Percentiles rank a stretch among this genome's conserved stretches.
These are phyloP conservation scores for Hypoxylon sp. DNA, from an alignment of 2,329 filamentous ascomycete species.

Conservation along the genomic window DNA sequence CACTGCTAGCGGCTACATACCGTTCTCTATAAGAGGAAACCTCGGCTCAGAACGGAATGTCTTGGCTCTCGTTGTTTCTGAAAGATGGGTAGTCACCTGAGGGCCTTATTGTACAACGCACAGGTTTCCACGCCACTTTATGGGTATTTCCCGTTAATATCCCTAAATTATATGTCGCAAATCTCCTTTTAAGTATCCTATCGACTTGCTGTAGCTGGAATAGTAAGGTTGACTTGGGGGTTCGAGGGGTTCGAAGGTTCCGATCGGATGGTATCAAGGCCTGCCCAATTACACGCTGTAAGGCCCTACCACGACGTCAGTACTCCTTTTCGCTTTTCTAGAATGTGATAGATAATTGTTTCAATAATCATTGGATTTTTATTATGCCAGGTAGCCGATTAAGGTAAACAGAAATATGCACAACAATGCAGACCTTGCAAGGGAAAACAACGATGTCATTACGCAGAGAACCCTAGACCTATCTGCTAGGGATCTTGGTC, in stretches of 20 bases:
- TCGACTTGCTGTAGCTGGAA: neutral
- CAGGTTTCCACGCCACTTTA: neutral
- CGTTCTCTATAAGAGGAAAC: neutral
- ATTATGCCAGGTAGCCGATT: neutral
- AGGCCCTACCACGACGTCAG: neutral
- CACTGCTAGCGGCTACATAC: neutral
- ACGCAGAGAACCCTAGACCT: neutral
- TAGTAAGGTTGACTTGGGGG: neutral
- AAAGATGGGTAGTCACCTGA: neutral
- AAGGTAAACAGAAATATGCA: neutral
- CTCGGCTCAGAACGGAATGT: neutral
- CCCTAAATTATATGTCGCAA: neutral
- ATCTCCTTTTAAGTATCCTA: neutral
- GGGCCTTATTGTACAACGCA: neutral
- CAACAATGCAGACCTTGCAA: neutral
- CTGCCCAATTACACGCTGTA: neutral
- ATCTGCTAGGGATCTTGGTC: too few species aligned
- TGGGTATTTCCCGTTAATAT: neutral
- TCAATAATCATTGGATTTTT: neutral
- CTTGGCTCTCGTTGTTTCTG: neutral
- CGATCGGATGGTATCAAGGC: neutral
- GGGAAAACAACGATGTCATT: neutral
- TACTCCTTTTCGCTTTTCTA: neutral
- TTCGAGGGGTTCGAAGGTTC: neutral
- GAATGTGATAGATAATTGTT: neutral